phyloP scores from a whole-genome alignment of 371 early-diverging fungal genomes.

The Encephalitozoon romaleae region DNA sequence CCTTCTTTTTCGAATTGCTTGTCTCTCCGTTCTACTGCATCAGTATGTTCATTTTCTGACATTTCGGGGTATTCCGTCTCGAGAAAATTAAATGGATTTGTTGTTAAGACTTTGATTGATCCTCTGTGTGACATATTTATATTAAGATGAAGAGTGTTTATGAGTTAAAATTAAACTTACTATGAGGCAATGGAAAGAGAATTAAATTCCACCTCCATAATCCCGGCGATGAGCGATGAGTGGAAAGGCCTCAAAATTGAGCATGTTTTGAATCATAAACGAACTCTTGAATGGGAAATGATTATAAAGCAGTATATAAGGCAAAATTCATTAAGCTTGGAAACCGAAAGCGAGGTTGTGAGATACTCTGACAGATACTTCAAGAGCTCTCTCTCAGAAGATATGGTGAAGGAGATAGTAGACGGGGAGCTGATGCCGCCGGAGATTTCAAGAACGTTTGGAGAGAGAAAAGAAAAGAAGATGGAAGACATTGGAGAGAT shows the following conservation, averaged over 20 bases:
- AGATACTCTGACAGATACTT: constrained; percentile 42
- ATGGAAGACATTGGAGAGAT: constrained; percentile 14
- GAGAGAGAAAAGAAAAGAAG: not conserved
- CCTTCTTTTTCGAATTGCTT: not conserved
- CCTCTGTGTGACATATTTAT: not conserved
- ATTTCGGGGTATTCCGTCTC: not conserved
- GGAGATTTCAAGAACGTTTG: constrained; percentile 4
- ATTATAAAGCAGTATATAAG: constrained; percentile 34
- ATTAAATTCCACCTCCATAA: not conserved
- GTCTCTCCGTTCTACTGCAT: not conserved
- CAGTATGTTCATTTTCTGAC: not conserved
- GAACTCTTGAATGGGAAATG: not conserved
- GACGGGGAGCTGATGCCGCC: constrained; percentile 7
- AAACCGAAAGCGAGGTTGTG: constrained; percentile 21
- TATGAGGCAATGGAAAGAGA: not conserved
- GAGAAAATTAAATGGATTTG: not conserved
- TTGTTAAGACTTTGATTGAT: not conserved
- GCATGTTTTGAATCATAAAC: not conserved
- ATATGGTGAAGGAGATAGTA: not conserved
- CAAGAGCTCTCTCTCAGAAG: not conserved
- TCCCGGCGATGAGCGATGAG: not conserved
- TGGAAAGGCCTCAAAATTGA: not conserved
- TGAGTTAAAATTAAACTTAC: too few relatives aligned
- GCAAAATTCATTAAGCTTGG: constrained; percentile 25
- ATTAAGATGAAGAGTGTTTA: not conserved